Evolutionary conservation across 2,329 filamentous ascomycete genomes (phyloP).

Genomic region (Aureobasidium sp.): DNA sequence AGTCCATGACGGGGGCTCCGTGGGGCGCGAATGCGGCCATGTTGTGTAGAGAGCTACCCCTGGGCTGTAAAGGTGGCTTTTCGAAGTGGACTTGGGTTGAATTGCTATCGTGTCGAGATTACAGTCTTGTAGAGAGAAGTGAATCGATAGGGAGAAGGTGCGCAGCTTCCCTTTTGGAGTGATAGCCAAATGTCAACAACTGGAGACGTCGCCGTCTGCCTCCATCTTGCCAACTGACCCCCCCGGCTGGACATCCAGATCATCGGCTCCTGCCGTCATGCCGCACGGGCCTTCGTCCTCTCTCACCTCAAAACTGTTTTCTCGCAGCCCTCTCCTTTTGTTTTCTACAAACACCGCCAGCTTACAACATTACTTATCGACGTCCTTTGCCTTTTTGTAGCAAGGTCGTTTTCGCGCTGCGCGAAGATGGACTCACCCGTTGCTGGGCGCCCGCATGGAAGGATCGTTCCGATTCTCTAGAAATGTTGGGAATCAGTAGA

Average conservation of each 20-base stretch:
- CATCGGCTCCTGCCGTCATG: conserved; percentile 12
- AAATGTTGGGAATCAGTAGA: conserved; percentile 66
- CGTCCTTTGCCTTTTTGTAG: conserved; percentile 46
- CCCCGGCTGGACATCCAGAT: neutral
- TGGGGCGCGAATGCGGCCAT: conserved; percentile 18
- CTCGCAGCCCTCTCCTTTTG: conserved; percentile 25
- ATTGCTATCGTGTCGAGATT: conserved; percentile 1
- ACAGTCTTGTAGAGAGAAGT: neutral
- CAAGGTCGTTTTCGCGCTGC: conserved; percentile 61
- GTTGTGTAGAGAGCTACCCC: conserved; percentile 8
- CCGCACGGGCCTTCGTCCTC: neutral
- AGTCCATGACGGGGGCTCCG: conserved; percentile 61
- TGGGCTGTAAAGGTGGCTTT: neutral
- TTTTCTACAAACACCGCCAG: conserved; percentile 45
- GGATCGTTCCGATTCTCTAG: conserved; percentile 54
- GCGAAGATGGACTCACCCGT: conserved; percentile 59
- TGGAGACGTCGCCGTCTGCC: conserved; percentile 21
- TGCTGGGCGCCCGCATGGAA: conserved; percentile 66
- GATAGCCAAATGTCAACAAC: conserved; percentile 9
- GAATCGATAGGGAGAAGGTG: conserved; percentile 12
- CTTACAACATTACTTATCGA: conserved; percentile 52
- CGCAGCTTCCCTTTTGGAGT: neutral
- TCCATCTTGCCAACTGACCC: neutral
- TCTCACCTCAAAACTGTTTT: conserved; percentile 20
- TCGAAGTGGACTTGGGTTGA: neutral